Base-by-base conservation (phyloP, 2,329 filamentous ascomycete species). In the Colletotrichum karsti region DNA sequence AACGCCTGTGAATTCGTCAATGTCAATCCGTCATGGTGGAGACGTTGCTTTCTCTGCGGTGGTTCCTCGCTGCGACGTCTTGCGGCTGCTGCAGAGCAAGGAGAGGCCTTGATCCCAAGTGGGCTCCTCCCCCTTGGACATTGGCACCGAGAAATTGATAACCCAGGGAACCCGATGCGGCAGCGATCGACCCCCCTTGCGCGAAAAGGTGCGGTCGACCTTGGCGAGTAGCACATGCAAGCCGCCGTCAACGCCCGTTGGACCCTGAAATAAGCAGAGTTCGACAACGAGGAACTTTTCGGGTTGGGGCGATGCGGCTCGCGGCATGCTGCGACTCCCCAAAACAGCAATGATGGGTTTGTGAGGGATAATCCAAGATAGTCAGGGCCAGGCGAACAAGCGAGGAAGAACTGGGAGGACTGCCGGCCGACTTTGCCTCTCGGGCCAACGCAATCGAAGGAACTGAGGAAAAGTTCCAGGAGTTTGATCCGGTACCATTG, bases 151-250 rank as follows among this genome's bases (percentile, higher is more conserved):
- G n/a, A n/a, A 50, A 42, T 48, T 41, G 41, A 67, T 54, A 42
- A 67, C 54, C 30, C 37, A 58, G 58, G 53, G 51, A n/a, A n/a
- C n/a, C 64, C 30, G 46, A 66, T 53, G 54, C 50, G 65, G 65
- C 48, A 65, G 62, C 53, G 65, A 68, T 68, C 65, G 62, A 24
- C 62, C 54, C 37, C 42, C 37, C 44, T 53, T 63, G 42, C 42
- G 26, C 6, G 28, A 35, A 35, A 28, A 46, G 44, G 54, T n/a
- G n/a, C n/a, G n/a, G n/a, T n/a, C n/a, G n/a, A 54, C 46, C 65
- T 68, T 61, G 62, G 65, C 65, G 55, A 60, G 39, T 30, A 35
- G 24, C 65, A 68, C 61, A 66, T 68, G 65, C 62, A 66, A 65
- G 62, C 46, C 54, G 41, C 54, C 61, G 48, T 66, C 54, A n/a